A percentile compares a stretch with the other conserved stretches of the same genome.
phyloP scores from a whole-genome alignment of 352 stramenopile genomes.

The Pythium dissimile region DNA sequence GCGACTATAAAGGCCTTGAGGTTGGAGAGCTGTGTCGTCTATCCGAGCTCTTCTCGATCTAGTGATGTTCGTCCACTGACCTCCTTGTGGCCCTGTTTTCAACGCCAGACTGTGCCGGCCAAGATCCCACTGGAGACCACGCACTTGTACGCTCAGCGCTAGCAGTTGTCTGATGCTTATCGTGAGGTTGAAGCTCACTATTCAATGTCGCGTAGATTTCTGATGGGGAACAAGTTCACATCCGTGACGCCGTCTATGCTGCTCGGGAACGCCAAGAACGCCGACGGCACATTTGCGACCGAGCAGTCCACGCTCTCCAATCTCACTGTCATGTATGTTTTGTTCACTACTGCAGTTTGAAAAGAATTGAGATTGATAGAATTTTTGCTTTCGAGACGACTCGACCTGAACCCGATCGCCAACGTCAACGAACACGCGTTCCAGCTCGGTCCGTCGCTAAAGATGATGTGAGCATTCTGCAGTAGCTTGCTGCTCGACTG shows the following conservation, averaged over 20 bases:
- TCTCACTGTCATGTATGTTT: conserved; percentile 66
- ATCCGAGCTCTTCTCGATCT: background rate
- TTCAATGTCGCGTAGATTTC: conserved; percentile 34
- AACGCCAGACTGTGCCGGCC: conserved; percentile 3
- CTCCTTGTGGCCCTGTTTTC: background rate
- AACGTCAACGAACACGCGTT: conserved; percentile 81
- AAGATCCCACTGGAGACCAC: conserved; percentile 71
- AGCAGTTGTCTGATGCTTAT: too few species aligned
- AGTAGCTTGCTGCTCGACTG: background rate
- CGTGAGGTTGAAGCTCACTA: too few species aligned
- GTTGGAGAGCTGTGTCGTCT: conserved; percentile 24
- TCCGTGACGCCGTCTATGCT: conserved; percentile 68
- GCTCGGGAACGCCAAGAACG: conserved; percentile 47
- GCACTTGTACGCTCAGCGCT: conserved; percentile 65
- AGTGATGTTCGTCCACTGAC: too few species aligned
- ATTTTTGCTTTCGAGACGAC: conserved; percentile 29
- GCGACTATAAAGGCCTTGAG: conserved; percentile 71
- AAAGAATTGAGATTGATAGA: background rate
- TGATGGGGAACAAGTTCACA: conserved; percentile 70
- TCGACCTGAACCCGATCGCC: conserved; percentile 69
- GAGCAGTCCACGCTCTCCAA: conserved; percentile 43
- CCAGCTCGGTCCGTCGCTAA: conserved; percentile 36
- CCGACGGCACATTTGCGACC: conserved; percentile 43
- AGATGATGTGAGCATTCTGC: conserved; percentile 52
- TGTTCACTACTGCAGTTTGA: background rate